These are phyloP conservation scores for Lizonia empirigonia DNA, from an alignment of 2,329 filamentous ascomycete species.

Conservation along the genomic window DNA sequence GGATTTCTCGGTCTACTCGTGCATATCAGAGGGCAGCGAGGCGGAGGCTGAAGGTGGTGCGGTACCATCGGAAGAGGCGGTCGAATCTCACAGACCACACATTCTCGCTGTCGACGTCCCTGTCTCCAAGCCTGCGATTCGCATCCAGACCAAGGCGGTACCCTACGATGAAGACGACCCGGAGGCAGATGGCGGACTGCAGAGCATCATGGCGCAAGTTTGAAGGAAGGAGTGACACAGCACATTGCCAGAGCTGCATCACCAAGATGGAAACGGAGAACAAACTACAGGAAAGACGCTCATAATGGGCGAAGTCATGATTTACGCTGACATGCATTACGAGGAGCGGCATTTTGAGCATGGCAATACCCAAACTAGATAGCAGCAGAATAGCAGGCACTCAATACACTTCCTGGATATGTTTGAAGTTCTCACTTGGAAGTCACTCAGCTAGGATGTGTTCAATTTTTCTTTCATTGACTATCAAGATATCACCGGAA, in stretches of 20 bases:
- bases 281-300: no score
- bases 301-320: no score
- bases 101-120: conserved; percentile 21
- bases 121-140: conserved; percentile 2
- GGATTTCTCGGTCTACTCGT: conserved; percentile 31
- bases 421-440: no score
- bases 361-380: conserved; percentile 3
- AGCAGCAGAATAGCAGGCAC: not conserved
- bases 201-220: conserved; percentile 38
- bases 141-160: conserved; percentile 3
- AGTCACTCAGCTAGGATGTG: not conserved
- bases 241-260: not conserved
- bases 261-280: not conserved
- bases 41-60: conserved; percentile 60
- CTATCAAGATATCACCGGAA: not conserved
- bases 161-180: conserved; percentile 8
- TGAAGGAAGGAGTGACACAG: conserved; percentile 9
- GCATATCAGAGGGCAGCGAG: conserved; percentile 42
- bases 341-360: not conserved
- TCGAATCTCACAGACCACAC: conserved; percentile 54
- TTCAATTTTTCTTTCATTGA: not conserved
- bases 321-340: conserved; percentile 5
- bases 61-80: conserved; percentile 62
- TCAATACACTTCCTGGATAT: not conserved
- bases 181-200: conserved; percentile 17